Evolutionary conservation across 148 eudicot species (phyloP).

Genomic region (Heliosperma pusillum): DNA sequence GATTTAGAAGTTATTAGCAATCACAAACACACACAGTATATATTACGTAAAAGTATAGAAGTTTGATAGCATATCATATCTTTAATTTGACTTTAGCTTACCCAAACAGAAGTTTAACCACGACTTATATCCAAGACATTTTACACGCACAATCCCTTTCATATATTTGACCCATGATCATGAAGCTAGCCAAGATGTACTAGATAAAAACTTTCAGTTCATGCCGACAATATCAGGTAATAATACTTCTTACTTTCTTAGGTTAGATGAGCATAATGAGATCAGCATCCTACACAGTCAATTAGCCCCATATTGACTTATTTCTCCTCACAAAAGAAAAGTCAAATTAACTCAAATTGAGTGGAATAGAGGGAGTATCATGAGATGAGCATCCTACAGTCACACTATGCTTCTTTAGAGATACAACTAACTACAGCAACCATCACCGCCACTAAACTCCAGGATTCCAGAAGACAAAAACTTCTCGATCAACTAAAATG

Average conservation of each 20-base stretch:
- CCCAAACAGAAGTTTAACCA: background rate
- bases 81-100: too few species aligned
- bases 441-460: background rate
- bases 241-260: background rate
- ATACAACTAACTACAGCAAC: background rate
- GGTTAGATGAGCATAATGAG: background rate
- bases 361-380: too few species aligned
- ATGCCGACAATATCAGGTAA: background rate
- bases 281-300: too few species aligned
- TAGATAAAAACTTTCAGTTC: background rate
- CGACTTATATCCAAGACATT: background rate
- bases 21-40: background rate
- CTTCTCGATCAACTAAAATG: background rate
- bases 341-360: too few species aligned
- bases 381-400: background rate
- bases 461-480: background rate
- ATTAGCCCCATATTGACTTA: too few species aligned
- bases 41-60: background rate
- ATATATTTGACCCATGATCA: background rate
- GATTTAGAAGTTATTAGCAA: background rate
- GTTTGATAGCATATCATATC: too few species aligned
- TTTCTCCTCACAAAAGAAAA: too few species aligned
- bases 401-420: background rate
- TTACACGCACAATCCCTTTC: background rate
- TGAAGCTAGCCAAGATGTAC: background rate